A percentile compares a stretch with the other conserved stretches of the same genome.
Conservation (phyloP, 2,329 filamentous ascomycete species). For the Colletotrichum gigasporum region DNA sequence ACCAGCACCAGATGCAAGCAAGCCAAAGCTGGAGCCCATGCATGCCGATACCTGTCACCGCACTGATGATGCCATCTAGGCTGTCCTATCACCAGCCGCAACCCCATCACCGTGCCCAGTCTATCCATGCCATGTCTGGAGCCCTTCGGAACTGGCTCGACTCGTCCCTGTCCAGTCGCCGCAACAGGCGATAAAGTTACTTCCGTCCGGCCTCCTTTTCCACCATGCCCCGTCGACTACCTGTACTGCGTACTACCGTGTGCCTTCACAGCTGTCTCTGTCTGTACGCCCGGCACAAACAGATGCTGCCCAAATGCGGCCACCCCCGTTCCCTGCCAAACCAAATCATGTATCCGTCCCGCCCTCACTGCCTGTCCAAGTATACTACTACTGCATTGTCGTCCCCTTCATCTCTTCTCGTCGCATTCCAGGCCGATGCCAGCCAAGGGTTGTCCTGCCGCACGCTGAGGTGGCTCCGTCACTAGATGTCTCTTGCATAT, state of each 20-base stretch:
- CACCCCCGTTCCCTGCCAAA: conserved; percentile 12
- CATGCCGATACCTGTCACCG: conserved; percentile 23
- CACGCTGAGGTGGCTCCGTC: conserved; percentile 40
- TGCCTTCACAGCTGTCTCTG: background rate
- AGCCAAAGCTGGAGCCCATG: conserved; percentile 17
- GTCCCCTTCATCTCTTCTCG: conserved; percentile 14
- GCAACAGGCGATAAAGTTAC: conserved; percentile 17
- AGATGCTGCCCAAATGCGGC: conserved; percentile 26
- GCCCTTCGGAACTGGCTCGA: conserved; percentile 16
- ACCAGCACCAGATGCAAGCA: conserved; percentile 2
- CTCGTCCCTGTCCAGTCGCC: conserved; percentile 21
- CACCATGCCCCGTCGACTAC: background rate
- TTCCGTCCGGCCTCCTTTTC: conserved; percentile 13
- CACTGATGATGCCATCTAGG: conserved; percentile 29
- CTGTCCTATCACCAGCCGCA: conserved; percentile 21
- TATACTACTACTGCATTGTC: background rate
- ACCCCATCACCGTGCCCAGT: background rate
- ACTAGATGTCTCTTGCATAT: conserved; percentile 43
- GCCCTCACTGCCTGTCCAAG: background rate
- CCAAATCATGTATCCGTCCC: conserved; percentile 5
- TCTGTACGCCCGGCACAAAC: background rate
- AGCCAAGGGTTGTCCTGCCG: conserved; percentile 38
- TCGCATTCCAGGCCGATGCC: conserved; percentile 7
- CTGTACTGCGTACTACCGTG: too few species aligned
- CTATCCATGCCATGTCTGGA: conserved; percentile 15